These are phyloP conservation scores for Gryganskiella cystojenkinii DNA, from an alignment of 192 early-diverging fungal genomes.

Conservation along the genomic window DNA sequence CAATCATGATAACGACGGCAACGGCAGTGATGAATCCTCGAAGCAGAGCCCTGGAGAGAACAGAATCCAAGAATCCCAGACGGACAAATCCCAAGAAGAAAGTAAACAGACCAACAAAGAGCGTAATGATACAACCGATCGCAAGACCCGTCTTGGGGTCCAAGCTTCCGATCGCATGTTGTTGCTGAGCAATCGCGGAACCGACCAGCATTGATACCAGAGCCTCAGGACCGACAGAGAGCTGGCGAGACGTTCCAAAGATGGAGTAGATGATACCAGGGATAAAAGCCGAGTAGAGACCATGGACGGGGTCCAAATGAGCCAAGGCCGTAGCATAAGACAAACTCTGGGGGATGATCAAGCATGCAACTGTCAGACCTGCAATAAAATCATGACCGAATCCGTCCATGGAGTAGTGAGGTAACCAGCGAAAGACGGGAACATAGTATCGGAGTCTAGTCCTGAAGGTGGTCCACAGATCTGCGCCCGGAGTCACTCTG, in stretches of 20 bases:
- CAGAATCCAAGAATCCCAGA: conserved; percentile 97
- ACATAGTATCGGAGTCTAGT: conserved; percentile 91
- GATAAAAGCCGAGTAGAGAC: conserved; percentile 89
- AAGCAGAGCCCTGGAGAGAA: conserved; percentile 92
- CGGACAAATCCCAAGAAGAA: conserved; percentile 95
- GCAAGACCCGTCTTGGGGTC: conserved; percentile 62
- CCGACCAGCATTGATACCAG: conserved; percentile 88
- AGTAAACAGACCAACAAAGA: conserved; percentile 95
- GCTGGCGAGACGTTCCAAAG: conserved; percentile 94
- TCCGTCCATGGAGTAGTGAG: conserved; percentile 71
- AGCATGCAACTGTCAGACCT: conserved; percentile 83
- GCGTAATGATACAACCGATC: conserved; percentile 78
- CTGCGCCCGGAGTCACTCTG: conserved; percentile 28
- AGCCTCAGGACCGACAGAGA: conserved; percentile 96
- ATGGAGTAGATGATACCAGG: conserved; percentile 88
- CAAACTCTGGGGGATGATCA: conserved; percentile 81
- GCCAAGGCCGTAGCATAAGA: conserved; percentile 93
- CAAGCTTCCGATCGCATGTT: conserved; percentile 53
- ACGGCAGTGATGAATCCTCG: conserved; percentile 97
- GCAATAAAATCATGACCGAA: conserved; percentile 85
- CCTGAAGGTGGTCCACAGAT: conserved; percentile 58
- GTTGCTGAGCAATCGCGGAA: conserved; percentile 68
- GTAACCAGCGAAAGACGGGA: conserved; percentile 94
- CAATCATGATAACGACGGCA: conserved; percentile 90
- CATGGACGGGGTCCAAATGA: conserved; percentile 86